These are phyloP conservation scores for Diaporthe longicolla DNA, from an alignment of 2,329 filamentous ascomycete genomes.

Conservation along the genomic window DNA sequence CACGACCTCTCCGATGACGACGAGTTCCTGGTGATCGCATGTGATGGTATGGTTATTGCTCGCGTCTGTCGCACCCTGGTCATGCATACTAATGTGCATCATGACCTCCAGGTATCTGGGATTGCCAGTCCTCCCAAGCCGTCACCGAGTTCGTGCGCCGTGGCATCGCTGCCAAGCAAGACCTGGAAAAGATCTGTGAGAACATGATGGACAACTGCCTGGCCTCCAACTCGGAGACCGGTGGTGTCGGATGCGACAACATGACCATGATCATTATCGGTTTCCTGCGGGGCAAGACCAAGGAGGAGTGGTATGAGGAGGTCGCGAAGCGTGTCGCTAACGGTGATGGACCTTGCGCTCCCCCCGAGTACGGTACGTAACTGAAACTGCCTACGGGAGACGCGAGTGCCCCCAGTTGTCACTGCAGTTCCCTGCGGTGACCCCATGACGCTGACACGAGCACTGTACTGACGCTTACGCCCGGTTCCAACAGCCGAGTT, in stretches of 20 bases:
- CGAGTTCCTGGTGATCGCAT: constrained; percentile 94
- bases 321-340: constrained; percentile 94
- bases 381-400: constrained; percentile 60
- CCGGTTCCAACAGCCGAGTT: constrained; percentile 76
- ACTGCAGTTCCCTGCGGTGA: not conserved
- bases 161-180: constrained; percentile 96
- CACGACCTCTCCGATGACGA: constrained; percentile 94
- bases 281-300: constrained; percentile 89
- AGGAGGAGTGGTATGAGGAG: constrained; percentile 98
- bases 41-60: constrained; percentile 76
- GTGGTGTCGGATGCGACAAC: constrained; percentile 98
- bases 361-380: constrained; percentile 98
- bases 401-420: constrained; percentile 1
- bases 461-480: constrained; percentile 46
- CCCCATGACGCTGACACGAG: not conserved
- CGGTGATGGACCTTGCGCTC: constrained; percentile 97
- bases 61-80: not conserved
- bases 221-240: constrained; percentile 97
- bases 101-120: constrained; percentile 88
- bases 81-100: not conserved
- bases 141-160: constrained; percentile 97
- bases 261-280: constrained; percentile 98
- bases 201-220: constrained; percentile 99
- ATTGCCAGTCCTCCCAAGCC: constrained; percentile 98
- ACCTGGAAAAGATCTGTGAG: constrained; percentile 94